Conservation (phyloP, 345 rosid species). For the Brassica cretica region DNA sequence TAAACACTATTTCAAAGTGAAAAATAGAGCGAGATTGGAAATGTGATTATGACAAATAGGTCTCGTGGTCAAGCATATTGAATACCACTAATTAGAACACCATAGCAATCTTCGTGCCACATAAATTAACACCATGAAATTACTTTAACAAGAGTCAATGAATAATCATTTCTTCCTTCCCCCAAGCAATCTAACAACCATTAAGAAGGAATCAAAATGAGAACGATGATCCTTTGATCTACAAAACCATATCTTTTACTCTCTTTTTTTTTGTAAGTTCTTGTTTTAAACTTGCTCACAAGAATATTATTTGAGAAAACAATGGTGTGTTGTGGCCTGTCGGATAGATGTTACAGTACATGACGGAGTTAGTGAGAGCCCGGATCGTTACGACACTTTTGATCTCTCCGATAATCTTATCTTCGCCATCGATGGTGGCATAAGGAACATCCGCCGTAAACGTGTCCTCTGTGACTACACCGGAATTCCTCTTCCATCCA, state of each 20-base stretch:
- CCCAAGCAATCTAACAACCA: not conserved
- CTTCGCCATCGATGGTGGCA: slow-evolving; percentile 54
- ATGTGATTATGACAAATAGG: too few species aligned
- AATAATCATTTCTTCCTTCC: too few species aligned
- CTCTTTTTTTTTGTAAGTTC: too few species aligned
- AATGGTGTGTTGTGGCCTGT: slow-evolving; percentile 45
- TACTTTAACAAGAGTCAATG: not conserved
- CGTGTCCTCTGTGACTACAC: slow-evolving; percentile 51
- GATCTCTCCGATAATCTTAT: slow-evolving; percentile 52
- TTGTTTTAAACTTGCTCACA: not conserved
- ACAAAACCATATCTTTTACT: not conserved
- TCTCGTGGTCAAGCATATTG: too few species aligned
- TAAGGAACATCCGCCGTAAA: slow-evolving; percentile 47
- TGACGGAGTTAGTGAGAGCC: slow-evolving; percentile 46
- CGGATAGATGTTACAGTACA: slow-evolving; percentile 52
- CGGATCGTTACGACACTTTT: slow-evolving; percentile 43
- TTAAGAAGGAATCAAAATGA: not conserved
- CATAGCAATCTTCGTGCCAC: slow-evolving; percentile 29
- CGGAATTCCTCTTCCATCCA: slow-evolving; percentile 51
- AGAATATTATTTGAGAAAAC: not conserved
- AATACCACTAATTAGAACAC: too few species aligned
- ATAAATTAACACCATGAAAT: not conserved
- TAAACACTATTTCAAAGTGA: too few species aligned
- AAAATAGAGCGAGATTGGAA: too few species aligned
- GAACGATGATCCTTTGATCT: not conserved